Percentiles rank a stretch among this genome's conserved stretches.
These are phyloP conservation scores for Arachis stenosperma DNA, from an alignment of 306 rosid species.

Conservation along the genomic window DNA sequence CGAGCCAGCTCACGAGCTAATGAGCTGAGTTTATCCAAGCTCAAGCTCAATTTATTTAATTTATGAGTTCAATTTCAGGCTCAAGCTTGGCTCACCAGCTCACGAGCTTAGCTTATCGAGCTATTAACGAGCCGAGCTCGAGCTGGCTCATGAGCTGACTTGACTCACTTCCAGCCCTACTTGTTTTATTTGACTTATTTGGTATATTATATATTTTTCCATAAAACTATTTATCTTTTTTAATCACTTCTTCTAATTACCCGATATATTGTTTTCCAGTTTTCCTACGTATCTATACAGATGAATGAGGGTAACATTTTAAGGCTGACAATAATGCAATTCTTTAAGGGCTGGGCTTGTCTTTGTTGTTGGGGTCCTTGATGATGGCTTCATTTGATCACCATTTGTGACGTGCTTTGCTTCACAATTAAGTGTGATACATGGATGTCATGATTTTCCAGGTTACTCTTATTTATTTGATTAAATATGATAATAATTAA, in stretches of 20 bases:
- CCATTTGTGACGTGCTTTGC: neutral
- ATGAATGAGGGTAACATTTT: neutral
- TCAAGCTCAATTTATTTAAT: too few species aligned
- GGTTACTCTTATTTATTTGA: neutral
- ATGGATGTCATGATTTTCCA: neutral
- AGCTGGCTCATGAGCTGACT: too few species aligned
- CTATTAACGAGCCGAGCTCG: too few species aligned
- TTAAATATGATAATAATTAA: neutral
- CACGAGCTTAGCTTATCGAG: too few species aligned
- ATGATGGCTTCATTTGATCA: neutral
- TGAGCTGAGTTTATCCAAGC: too few species aligned
- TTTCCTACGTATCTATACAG: neutral
- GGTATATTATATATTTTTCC: too few species aligned
- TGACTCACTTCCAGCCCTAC: too few species aligned
- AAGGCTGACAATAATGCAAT: neutral
- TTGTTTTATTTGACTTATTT: too few species aligned
- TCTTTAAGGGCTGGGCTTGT: neutral
- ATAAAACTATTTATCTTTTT: too few species aligned
- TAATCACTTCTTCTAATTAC: neutral
- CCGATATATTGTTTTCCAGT: neutral
- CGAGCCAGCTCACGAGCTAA: too few species aligned
- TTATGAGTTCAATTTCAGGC: too few species aligned
- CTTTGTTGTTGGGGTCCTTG: neutral
- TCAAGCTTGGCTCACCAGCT: too few species aligned
- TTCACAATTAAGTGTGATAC: neutral